Percentiles rank a stretch among this genome's conserved stretches.
phyloP scores from a whole-genome alignment of 1,284 basidiomycete genomes.

The Flammula alnicola region DNA sequence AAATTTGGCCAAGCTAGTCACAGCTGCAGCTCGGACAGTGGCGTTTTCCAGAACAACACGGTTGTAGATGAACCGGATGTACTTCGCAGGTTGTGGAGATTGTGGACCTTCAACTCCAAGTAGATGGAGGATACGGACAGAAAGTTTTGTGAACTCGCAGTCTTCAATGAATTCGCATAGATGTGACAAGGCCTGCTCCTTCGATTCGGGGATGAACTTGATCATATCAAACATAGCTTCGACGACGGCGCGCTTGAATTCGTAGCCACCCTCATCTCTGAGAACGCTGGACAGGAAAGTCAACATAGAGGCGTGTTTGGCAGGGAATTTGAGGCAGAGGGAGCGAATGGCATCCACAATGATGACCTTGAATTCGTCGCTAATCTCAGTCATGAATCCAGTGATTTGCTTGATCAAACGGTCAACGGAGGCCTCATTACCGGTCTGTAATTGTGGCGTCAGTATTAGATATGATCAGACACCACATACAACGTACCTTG shows the following conservation, averaged over 20 bases:
- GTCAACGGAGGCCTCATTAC: conserved; percentile 98
- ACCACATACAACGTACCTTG: conserved; percentile 61
- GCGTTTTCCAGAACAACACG: conserved; percentile 99
- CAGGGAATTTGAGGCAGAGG: conserved; percentile 97
- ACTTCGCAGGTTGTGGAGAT: conserved; percentile 94
- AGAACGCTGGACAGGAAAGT: conserved; percentile 93
- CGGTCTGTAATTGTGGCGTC: conserved; percentile 64
- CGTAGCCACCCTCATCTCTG: conserved; percentile 97
- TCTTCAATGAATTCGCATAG: conserved; percentile 99
- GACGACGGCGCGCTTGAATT: conserved; percentile 99
- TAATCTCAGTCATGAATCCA: conserved; percentile 99
- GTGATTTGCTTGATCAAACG: conserved; percentile 99
- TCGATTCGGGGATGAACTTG: conserved; percentile 94
- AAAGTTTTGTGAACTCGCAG: conserved; percentile 99
- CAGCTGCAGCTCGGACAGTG: conserved; percentile 96
- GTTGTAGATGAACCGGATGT: conserved; percentile 99
- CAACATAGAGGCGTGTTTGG: conserved; percentile 95
- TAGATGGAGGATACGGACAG: conserved; percentile 94
- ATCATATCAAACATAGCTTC: conserved; percentile 99
- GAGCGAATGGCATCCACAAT: conserved; percentile 99
- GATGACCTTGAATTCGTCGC: conserved; percentile 99
- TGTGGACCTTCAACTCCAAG: conserved; percentile 97
- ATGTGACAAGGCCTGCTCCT: conserved; percentile 96
- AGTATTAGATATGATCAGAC: conserved; percentile 3
- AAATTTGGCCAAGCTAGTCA: conserved; percentile 95